These are phyloP conservation scores for Larix kaempferi DNA, from an alignment of 75 land plant species.

Conservation along the genomic window DNA sequence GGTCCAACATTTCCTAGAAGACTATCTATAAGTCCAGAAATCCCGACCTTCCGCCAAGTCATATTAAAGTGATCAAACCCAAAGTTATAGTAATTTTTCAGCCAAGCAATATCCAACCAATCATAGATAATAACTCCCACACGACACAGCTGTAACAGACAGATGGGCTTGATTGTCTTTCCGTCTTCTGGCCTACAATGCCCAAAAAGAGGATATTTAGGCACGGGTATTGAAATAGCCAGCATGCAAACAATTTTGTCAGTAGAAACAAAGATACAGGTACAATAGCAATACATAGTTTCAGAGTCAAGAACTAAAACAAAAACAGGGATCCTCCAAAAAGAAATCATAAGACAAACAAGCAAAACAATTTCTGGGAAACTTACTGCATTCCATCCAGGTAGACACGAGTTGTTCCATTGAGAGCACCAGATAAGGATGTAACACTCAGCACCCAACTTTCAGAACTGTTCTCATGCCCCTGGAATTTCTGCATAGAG, in stretches of 20 bases:
- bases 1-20: constrained; percentile 65
- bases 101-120: constrained; percentile 78
- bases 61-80: constrained; percentile 95
- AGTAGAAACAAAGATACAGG: not conserved
- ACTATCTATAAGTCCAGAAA: constrained; percentile 63
- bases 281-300: not conserved
- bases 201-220: not conserved
- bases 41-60: constrained; percentile 69
- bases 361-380: not conserved
- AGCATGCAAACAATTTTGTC: not conserved
- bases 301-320: not conserved
- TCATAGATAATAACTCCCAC: constrained; percentile 76
- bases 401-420: constrained; percentile 92
- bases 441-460: constrained; percentile 94
- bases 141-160: constrained; percentile 78
- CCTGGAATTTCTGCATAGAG: constrained; percentile 65
- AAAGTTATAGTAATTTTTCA: constrained; percentile 84
- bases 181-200: constrained; percentile 84
- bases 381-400: constrained; percentile 94
- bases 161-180: constrained; percentile 58
- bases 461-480: constrained; percentile 64
- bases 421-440: constrained; percentile 87
- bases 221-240: too few species aligned
- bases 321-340: not conserved
- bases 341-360: not conserved